Evolutionary conservation across 805 yeast species (phyloP).

Genomic region (Phaffomyces thermotolerans): DNA sequence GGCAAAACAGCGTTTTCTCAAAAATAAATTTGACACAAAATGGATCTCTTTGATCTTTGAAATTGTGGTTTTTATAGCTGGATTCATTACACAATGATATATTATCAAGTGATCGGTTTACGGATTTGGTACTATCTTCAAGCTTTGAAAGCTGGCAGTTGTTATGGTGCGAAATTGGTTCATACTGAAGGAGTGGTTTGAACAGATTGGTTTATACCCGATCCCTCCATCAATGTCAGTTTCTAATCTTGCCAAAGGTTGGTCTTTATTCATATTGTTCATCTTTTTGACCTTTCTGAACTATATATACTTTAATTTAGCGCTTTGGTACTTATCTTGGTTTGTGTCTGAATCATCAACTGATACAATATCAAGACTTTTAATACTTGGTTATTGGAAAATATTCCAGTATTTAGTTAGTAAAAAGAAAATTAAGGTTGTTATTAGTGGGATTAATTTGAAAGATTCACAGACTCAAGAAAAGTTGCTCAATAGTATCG

Average conservation of each 20-base stretch:
- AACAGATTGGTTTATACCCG: slow-evolving; percentile 18
- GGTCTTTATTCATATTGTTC: slow-evolving; percentile 12
- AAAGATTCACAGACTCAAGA: slow-evolving; percentile 15
- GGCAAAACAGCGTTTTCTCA: no score
- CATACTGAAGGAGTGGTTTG: slow-evolving; percentile 11
- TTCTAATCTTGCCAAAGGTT: slow-evolving; percentile 14
- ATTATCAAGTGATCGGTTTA: no score
- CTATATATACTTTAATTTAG: neutral
- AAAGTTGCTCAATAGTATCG: slow-evolving; percentile 27
- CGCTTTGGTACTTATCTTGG: neutral
- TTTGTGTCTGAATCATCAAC: slow-evolving; percentile 5
- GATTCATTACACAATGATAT: no score
- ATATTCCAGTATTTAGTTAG: slow-evolving; percentile 14
- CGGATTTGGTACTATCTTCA: neutral
- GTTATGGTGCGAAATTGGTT: neutral
- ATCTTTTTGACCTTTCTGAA: slow-evolving; percentile 5
- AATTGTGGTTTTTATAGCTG: neutral
- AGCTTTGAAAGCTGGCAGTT: no score
- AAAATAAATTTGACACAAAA: slow-evolving; percentile 3
- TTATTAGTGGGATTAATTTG: slow-evolving; percentile 21
- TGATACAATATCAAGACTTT: neutral
- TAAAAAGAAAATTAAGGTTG: slow-evolving; percentile 20
- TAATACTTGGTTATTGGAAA: slow-evolving; percentile 3
- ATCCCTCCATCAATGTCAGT: slow-evolving; percentile 14
- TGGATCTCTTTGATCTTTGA: no score